These are phyloP conservation scores for Saccharomycopsis fibuligera DNA, from an alignment of 805 yeast species.

Conservation along the genomic window DNA sequence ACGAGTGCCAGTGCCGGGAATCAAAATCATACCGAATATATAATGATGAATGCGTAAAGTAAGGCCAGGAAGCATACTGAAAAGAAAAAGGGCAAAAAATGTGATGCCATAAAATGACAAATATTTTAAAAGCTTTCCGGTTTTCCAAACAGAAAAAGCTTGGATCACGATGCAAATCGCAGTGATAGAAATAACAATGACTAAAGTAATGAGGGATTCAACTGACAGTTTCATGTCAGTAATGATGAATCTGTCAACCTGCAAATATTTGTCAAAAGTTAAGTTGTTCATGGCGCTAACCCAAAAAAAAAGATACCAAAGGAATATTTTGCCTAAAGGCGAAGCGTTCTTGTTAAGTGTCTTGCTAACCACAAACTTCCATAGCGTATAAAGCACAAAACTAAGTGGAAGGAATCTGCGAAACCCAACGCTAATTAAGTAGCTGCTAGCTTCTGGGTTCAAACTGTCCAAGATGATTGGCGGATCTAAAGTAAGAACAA, in stretches of 20 bases:
- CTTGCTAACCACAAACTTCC: slow-evolving; percentile 45
- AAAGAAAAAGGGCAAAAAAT: slow-evolving; percentile 37
- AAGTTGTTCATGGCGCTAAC: slow-evolving; percentile 77
- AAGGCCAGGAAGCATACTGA: slow-evolving; percentile 50
- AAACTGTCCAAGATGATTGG: slow-evolving; percentile 43
- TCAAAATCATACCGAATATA: slow-evolving; percentile 64
- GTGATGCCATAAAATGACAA: slow-evolving; percentile 48
- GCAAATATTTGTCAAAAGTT: slow-evolving; percentile 74
- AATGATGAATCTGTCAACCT: slow-evolving; percentile 76
- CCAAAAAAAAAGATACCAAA: slow-evolving; percentile 83
- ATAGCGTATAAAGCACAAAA: slow-evolving; percentile 63
- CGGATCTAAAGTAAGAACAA: slow-evolving; percentile 70
- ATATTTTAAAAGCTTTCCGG: slow-evolving; percentile 61
- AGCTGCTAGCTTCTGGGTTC: slow-evolving; percentile 52
- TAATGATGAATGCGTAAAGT: slow-evolving; percentile 78
- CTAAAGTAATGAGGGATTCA: slow-evolving; percentile 65
- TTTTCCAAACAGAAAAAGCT: slow-evolving; percentile 72
- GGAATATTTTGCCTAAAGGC: slow-evolving; percentile 30
- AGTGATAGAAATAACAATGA: slow-evolving; percentile 37
- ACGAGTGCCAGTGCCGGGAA: slow-evolving; percentile 79
- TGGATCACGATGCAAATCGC: slow-evolving; percentile 47
- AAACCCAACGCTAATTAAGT: slow-evolving; percentile 62
- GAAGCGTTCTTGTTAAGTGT: slow-evolving; percentile 41
- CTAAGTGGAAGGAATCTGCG: slow-evolving; percentile 70
- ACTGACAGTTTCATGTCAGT: slow-evolving; percentile 68